phyloP scores from a whole-genome alignment of 1,139 yeast species.

The Taphrina pruni region DNA sequence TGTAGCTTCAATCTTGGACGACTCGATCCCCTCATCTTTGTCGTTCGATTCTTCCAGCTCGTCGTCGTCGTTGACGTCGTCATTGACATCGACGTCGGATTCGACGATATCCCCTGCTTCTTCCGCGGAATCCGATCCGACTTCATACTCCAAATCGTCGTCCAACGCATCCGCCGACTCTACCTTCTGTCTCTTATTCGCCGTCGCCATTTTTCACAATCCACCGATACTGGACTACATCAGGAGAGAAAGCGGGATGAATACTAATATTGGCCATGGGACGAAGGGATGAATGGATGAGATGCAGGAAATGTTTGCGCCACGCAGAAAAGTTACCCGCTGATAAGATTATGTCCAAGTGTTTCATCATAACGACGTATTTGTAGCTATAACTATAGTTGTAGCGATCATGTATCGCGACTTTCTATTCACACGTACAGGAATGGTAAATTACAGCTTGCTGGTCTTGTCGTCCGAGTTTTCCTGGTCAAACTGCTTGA shows the following conservation, averaged over 20 bases:
- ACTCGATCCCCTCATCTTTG: background rate
- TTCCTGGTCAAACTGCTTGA: conserved; percentile 45
- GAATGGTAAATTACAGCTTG: background rate
- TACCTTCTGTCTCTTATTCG: conserved; percentile 9
- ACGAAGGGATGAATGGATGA: background rate
- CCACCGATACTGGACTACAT: no score
- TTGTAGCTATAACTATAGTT: no score
- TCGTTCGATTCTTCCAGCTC: background rate
- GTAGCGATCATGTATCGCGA: background rate
- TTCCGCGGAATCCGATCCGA: conserved; percentile 32
- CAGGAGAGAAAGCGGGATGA: no score
- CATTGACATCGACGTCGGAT: conserved; percentile 13
- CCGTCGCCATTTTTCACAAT: background rate
- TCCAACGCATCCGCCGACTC: conserved; percentile 36
- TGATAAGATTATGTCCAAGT: background rate
- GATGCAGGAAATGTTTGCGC: background rate
- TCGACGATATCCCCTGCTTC: conserved; percentile 18
- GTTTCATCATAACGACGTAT: background rate
- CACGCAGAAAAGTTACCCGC: conserved; percentile 9
- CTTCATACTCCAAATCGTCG: conserved; percentile 37
- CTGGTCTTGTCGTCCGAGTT: conserved; percentile 14
- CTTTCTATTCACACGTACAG: no score
- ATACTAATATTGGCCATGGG: no score
- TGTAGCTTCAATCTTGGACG: background rate
- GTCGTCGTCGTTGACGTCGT: background rate